Percentiles rank a stretch among this genome's conserved stretches.
These are phyloP conservation scores for Tetrapisispora iriomotensis DNA, from an alignment of 805 yeast genomes.

Conservation along the genomic window DNA sequence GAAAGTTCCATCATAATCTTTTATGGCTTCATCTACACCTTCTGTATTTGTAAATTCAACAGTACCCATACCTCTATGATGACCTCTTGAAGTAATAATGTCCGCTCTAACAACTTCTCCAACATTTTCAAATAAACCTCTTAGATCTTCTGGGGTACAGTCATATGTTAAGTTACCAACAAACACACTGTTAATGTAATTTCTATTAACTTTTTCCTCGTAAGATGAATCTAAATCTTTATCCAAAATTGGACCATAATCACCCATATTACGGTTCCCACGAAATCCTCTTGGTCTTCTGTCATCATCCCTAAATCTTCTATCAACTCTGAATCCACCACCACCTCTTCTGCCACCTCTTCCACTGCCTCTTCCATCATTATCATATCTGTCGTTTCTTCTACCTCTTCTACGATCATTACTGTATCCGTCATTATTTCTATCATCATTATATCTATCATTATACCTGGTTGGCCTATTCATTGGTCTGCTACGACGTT, in stretches of 20 bases:
- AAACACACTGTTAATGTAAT: constrained; percentile 59
- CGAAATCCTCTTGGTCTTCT: constrained; percentile 21
- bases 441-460: constrained; percentile 24
- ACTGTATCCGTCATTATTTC: constrained; percentile 31
- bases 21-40: constrained; percentile 64
- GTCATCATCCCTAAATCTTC: constrained; percentile 10
- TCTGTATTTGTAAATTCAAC: constrained; percentile 65
- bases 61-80: constrained; percentile 84
- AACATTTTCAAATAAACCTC: constrained; percentile 46
- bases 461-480: background rate
- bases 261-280: constrained; percentile 11
- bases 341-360: constrained; percentile 12
- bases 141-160: constrained; percentile 48
- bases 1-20: constrained; percentile 52
- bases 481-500: too few relatives aligned
- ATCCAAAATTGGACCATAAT: constrained; percentile 18
- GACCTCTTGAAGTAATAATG: constrained; percentile 66
- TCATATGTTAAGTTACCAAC: constrained; percentile 67
- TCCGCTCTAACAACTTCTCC: constrained; percentile 75
- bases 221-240: constrained; percentile 21
- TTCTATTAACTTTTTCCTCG: constrained; percentile 35
- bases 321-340: constrained; percentile 28
- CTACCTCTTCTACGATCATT: constrained; percentile 23
- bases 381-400: constrained; percentile 2
- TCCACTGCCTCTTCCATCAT: constrained; percentile 8